Conservation (phyloP, 2,329 filamentous ascomycete species). For the Claviceps maximensis region DNA sequence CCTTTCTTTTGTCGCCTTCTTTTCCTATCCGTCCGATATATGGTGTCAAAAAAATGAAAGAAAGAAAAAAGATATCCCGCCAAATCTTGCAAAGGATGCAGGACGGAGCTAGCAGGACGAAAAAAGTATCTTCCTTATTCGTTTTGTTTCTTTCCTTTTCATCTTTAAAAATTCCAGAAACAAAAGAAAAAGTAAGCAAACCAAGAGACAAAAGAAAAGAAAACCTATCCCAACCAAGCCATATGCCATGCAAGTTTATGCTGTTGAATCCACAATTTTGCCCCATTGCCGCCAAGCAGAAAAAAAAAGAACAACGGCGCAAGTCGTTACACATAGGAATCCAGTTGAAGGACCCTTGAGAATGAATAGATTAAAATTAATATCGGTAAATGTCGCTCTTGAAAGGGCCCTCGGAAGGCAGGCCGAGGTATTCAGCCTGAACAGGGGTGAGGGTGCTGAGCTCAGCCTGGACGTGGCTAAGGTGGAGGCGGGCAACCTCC, state of each 20-base stretch:
- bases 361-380: slow-evolving; percentile 25
- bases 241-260: slow-evolving; percentile 29
- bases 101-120: slow-evolving; percentile 4
- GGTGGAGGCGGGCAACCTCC: slow-evolving; percentile 91
- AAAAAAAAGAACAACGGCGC: slow-evolving; percentile 17
- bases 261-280: slow-evolving; percentile 31
- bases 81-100: slow-evolving; percentile 6
- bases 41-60: neutral
- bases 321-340: slow-evolving; percentile 24
- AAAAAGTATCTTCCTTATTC: slow-evolving; percentile 7
- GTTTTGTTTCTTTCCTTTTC: neutral
- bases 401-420: slow-evolving; percentile 79
- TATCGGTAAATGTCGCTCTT: slow-evolving; percentile 69
- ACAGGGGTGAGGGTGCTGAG: slow-evolving; percentile 71
- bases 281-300: slow-evolving; percentile 18
- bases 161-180: neutral
- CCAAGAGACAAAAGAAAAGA: slow-evolving; percentile 9
- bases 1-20: slow-evolving; percentile 19
- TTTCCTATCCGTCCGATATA: slow-evolving; percentile 17
- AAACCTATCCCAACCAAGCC: slow-evolving; percentile 17
- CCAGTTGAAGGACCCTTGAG: slow-evolving; percentile 28
- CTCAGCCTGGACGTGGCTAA: slow-evolving; percentile 88
- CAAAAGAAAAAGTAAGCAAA: slow-evolving; percentile 7
- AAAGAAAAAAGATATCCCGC: neutral
- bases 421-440: slow-evolving; percentile 90